These are phyloP conservation scores for Berkeleyomyces basicola DNA, from an alignment of 2,329 filamentous ascomycete species.

Conservation along the genomic window DNA sequence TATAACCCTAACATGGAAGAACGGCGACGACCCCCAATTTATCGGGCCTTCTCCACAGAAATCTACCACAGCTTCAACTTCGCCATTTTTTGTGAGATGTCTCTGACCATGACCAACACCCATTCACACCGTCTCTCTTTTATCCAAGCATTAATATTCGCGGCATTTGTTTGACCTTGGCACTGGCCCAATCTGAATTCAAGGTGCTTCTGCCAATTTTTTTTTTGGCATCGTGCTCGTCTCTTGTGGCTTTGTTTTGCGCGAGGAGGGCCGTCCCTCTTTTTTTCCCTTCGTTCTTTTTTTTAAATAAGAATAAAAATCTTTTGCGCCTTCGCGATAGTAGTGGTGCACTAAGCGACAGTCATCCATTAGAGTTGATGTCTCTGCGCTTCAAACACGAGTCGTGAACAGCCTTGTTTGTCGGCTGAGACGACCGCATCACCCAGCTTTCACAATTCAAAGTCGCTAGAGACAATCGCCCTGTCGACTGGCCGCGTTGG, in stretches of 20 bases:
- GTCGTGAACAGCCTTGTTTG: too few relatives aligned
- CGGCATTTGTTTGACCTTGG: background rate
- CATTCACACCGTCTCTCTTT: background rate
- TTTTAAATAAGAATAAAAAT: background rate
- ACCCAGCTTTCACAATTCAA: too few relatives aligned
- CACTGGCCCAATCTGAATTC: background rate
- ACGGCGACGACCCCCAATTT: conserved; percentile 1
- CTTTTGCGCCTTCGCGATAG: background rate
- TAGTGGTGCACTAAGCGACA: background rate
- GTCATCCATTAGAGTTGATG: background rate
- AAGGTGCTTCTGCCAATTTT: background rate
- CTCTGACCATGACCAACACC: background rate
- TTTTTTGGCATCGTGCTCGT: background rate
- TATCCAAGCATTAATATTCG: background rate
- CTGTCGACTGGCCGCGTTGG: too few relatives aligned
- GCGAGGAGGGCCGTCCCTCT: background rate
- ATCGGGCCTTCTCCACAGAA: conserved; percentile 1
- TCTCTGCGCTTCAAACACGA: too few relatives aligned
- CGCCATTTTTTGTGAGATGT: background rate
- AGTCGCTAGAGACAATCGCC: too few relatives aligned
- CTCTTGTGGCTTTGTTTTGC: background rate
- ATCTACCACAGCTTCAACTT: background rate
- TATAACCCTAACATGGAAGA: background rate
- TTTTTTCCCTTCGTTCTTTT: background rate
- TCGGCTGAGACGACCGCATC: too few relatives aligned